Evolutionary conservation across 805 yeast genomes (phyloP).

Genomic region (Sugiyamaella americana): DNA sequence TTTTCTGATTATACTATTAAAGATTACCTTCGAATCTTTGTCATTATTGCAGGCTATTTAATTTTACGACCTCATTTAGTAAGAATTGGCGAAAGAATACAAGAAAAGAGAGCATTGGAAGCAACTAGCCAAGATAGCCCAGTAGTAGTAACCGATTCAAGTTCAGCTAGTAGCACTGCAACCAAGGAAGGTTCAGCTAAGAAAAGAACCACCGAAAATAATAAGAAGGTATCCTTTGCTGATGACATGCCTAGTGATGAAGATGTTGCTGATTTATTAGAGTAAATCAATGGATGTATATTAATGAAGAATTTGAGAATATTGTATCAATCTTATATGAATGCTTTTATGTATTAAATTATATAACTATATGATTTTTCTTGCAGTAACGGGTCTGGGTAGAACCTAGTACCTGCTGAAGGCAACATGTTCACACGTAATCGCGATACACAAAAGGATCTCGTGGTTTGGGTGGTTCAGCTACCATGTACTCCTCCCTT

Average conservation of each 20-base stretch:
- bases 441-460: neutral
- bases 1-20: conserved; percentile 25
- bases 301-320: too few species aligned
- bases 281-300: neutral
- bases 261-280: conserved; percentile 30
- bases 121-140: conserved; percentile 24
- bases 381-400: neutral
- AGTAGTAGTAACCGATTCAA: conserved; percentile 12
- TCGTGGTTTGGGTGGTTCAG: conserved; percentile 4
- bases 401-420: neutral
- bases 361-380: neutral
- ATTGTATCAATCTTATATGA: conserved; percentile 4
- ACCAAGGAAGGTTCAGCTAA: conserved; percentile 10
- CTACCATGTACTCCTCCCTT: conserved; percentile 21
- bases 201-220: conserved; percentile 13
- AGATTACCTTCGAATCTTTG: conserved; percentile 29
- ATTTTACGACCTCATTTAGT: conserved; percentile 29
- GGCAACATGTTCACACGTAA: neutral
- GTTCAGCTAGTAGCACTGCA: neutral
- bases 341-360: conserved; percentile 1
- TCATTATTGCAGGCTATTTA: conserved; percentile 27
- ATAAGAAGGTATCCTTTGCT: conserved; percentile 13
- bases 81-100: conserved; percentile 24
- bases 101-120: conserved; percentile 21
- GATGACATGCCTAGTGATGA: conserved; percentile 31